Evolutionary conservation across 179 eudicot genomes (phyloP).

Genomic region (Actinidia polygama): DNA sequence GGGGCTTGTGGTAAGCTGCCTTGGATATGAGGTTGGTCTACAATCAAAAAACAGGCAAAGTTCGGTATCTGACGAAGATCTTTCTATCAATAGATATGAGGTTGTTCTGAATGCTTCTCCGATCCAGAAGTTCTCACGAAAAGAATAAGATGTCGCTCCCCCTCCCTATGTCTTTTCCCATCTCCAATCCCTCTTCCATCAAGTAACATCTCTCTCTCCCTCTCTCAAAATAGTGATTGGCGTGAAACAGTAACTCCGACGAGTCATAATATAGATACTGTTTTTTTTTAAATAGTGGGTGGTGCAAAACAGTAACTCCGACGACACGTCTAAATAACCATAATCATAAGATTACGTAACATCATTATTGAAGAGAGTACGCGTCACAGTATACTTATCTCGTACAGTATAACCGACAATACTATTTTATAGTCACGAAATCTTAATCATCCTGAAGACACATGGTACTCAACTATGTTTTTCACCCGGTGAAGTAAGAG

Average conservation of each 20-base stretch:
- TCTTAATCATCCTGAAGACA: not conserved
- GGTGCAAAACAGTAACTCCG: too few species aligned
- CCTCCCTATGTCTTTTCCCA: too few species aligned
- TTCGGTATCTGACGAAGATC: too few species aligned
- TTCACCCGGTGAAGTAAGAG: not conserved
- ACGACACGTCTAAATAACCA: not conserved
- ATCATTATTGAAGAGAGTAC: not conserved
- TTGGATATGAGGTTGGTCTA: too few species aligned
- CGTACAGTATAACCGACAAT: not conserved
- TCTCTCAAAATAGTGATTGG: too few species aligned
- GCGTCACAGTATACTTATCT: not conserved
- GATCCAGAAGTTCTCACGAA: too few species aligned
- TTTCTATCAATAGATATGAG: too few species aligned
- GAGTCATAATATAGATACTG: not conserved
- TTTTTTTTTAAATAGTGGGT: too few species aligned
- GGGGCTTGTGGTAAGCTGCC: too few species aligned
- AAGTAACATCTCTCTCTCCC: constrained; percentile 43
- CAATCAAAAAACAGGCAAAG: too few species aligned
- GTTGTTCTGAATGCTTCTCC: too few species aligned
- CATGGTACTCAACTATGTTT: not conserved
- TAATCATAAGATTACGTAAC: not conserved
- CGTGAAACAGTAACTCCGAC: not conserved
- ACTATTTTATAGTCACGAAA: not conserved
- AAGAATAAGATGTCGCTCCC: too few species aligned
- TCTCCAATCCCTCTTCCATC: constrained; percentile 70